Percentiles rank a stretch among this genome's conserved stretches.
These are phyloP conservation scores for Colletotrichum trifolii DNA, from an alignment of 2,329 filamentous ascomycete species.

Conservation along the genomic window DNA sequence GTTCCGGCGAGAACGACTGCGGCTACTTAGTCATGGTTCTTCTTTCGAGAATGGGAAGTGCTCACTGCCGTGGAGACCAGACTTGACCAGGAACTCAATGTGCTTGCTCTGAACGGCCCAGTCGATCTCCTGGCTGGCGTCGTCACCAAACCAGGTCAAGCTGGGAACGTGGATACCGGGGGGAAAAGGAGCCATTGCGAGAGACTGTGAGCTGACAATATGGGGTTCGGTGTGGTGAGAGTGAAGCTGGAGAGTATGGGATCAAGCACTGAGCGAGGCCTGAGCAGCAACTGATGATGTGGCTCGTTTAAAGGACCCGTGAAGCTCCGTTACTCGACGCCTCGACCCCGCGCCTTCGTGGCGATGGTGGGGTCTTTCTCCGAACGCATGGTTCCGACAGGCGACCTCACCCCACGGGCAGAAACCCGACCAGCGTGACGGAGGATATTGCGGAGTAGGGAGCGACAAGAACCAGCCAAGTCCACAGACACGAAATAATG, in stretches of 20 bases:
- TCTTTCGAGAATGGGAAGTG: not conserved
- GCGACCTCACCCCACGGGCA: constrained; percentile 13
- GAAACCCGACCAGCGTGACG: constrained; percentile 10
- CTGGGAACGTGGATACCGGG: constrained; percentile 67
- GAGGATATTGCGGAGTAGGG: constrained; percentile 8
- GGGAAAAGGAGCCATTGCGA: constrained; percentile 51
- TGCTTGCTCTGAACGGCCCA: constrained; percentile 65
- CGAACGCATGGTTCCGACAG: constrained; percentile 21
- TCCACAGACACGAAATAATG: not conserved
- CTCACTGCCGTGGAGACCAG: constrained; percentile 61
- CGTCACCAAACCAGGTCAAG: constrained; percentile 64
- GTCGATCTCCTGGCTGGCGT: constrained; percentile 62
- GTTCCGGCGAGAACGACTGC: constrained; percentile 75
- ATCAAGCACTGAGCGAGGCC: not conserved
- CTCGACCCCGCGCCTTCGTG: constrained; percentile 7
- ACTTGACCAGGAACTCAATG: constrained; percentile 63
- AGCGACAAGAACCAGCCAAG: not conserved
- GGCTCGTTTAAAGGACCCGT: constrained; percentile 11
- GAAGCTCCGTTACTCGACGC: not conserved
- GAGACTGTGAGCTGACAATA: constrained; percentile 35
- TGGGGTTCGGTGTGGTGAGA: not conserved
- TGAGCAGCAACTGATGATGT: not conserved
- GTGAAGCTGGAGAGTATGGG: not conserved
- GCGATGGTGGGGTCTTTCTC: constrained; percentile 1
- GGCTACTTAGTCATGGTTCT: not conserved